Evolutionary conservation across 2,329 filamentous ascomycete species (phyloP).

Genomic region (Colletotrichum sp.): DNA sequence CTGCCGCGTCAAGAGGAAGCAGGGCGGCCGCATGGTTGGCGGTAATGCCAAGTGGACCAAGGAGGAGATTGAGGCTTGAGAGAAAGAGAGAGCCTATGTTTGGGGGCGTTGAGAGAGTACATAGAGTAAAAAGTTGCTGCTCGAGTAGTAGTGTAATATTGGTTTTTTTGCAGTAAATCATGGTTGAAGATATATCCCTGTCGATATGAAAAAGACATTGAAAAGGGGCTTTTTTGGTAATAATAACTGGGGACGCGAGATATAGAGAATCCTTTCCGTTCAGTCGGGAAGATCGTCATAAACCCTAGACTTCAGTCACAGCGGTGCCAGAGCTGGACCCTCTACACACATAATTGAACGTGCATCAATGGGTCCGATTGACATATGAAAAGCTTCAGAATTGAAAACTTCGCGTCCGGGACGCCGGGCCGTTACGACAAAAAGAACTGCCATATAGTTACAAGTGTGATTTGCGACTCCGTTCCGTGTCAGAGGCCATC

Average conservation of each 20-base stretch:
- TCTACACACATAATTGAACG: not conserved
- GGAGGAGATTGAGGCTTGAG: conserved; percentile 69
- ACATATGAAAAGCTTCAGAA: conserved; percentile 22
- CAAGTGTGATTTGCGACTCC: conserved; percentile 16
- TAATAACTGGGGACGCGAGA: not conserved
- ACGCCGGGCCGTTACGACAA: conserved; percentile 16
- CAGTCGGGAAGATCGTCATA: not conserved
- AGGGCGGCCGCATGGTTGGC: conserved; percentile 71
- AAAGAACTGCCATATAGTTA: conserved; percentile 18
- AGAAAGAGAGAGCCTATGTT: not conserved
- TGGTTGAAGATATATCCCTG: not conserved
- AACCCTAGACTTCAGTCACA: not conserved
- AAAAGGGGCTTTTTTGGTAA: not conserved
- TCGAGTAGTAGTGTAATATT: not conserved
- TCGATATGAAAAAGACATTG: not conserved
- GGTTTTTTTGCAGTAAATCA: not conserved
- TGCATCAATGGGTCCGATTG: not conserved
- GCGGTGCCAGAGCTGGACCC: not conserved
- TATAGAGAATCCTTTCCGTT: not conserved
- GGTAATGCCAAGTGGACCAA: conserved; percentile 65
- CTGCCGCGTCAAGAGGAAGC: conserved; percentile 90
- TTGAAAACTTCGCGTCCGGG: conserved; percentile 19
- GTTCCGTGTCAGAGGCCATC: conserved; percentile 6
- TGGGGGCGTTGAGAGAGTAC: not conserved
- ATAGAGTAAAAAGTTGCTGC: not conserved